Evolutionary conservation across 1,139 yeast genomes (phyloP), one percentile per base, ranked within the genome.

Genomic region (Candida sojae): DNA sequence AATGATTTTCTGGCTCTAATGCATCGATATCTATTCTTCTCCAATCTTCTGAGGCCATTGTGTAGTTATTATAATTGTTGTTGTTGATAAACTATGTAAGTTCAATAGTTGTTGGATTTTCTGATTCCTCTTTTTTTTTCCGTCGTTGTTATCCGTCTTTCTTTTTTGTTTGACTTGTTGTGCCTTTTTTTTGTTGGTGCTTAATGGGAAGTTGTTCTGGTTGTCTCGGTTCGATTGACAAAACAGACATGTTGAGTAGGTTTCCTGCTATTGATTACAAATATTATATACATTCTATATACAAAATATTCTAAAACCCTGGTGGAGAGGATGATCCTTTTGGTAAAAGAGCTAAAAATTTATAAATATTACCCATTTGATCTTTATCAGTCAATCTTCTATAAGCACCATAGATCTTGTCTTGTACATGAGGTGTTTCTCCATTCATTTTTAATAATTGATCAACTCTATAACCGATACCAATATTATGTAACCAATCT

Each of bases 21-120:
- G 91, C 89, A 68, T 93, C 98, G 50, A 93, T 84, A 65, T 93
- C 97, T 59, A 92, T 88, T 77, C 92, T 83, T 79, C 99, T 79
- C 82, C 82, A 70, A 62, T 77, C 75, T 50, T 69, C 74, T 31
- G 45, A 47, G 34, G 55, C 37, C 55, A 53, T 53, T 36, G 39
- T 44, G 34, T 28, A 10, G 17, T 17, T 17, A 17, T 17, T 17
- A 9, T 31, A 7, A 28, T 36, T 28, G 35, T 26, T 39, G 31
- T 17, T 7, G 26, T 30, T n/a, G 39, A 9, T 42, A 26, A 17
- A 17, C 21, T 17, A 2, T 17, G 21, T 17, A 17, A 17, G 3
- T 17, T 3, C 3, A n/a, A 9, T 13, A 10, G 21, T 11, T 25
- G 23, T 13, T 23, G 32, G 17, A 23, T 17, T 4, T 39, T 13